Percentiles rank a stretch among this genome's conserved stretches.
Conservation (phyloP, 208 protist species). For the Porcisia hertigi region DNA sequence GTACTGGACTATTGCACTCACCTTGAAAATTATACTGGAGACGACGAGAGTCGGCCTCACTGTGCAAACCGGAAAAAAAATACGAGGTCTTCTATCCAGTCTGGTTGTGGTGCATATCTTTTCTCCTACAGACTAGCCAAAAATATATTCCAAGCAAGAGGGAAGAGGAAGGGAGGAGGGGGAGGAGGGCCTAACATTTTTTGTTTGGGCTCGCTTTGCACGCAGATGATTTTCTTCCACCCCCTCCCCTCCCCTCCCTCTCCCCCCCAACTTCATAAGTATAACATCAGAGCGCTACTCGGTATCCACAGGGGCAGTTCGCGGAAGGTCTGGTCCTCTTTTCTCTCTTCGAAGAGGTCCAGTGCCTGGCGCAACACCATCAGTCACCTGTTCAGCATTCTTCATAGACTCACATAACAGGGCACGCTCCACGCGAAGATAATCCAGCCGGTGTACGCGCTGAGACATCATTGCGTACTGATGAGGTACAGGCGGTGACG, state of each 20-base stretch:
- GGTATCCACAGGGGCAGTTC: conserved; percentile 1
- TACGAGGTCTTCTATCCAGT: background rate
- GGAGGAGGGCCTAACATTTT: too few species aligned
- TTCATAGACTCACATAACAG: conserved; percentile 11
- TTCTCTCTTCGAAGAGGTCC: background rate
- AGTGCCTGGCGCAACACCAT: background rate
- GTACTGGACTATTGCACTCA: too few species aligned
- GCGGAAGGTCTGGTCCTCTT: background rate
- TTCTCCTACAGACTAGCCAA: background rate
- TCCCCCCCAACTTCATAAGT: background rate
- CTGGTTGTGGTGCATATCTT: background rate
- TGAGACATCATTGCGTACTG: conserved; percentile 22
- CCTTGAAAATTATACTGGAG: too few species aligned
- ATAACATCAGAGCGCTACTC: background rate
- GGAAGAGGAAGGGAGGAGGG: too few species aligned
- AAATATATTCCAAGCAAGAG: too few species aligned
- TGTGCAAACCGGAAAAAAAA: too few species aligned
- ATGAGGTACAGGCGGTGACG: background rate
- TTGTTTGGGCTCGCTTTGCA: background rate
- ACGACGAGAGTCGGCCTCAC: too few species aligned
- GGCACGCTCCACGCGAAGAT: conserved; percentile 35
- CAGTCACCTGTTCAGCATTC: background rate
- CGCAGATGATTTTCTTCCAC: background rate
- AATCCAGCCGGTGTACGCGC: conserved; percentile 47
- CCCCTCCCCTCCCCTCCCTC: too few species aligned